Evolutionary conservation across 768 basidiomycete genomes (phyloP), one percentile per base, ranked within the genome.

Genomic region (Phylloporus scabripes): DNA sequence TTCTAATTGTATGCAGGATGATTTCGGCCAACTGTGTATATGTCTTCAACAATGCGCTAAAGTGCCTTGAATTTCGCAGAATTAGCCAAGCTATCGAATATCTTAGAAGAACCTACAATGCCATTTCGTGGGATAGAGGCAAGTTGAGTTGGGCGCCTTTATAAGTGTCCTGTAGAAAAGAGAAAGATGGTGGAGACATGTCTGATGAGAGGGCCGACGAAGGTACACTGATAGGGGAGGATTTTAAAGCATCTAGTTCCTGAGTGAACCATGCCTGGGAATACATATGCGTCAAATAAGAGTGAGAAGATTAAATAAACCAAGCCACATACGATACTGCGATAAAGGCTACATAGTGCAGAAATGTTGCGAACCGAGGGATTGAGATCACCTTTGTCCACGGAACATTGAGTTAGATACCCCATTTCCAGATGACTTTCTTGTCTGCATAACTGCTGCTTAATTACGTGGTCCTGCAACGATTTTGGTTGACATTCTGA

Each of bases 11-110:
- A 62, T 87, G 85, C 36, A 97, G 72, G 42, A 96, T 84, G 49
- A 94, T 78, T 59, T 87, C 83, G 8, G 89, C 85, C 7, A 98
- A 75, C 57, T 95, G 92, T 33, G 87, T 84, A 59, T 92, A 97
- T 2, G 93, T 95, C 69, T 86, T 83, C 36, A 94, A 72, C 39
- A 98, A 74, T 0, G 92, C 89, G 63, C 94, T 86, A 69, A 92
- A 96, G 26, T 92, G 92, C 52, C 95, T 48, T 95, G 55, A 37
- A 20, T 23, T 51, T 32, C 38, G n/a, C 41, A 21, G 11, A 57
- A 45, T 63, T 24, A 49, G 29, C 31, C 21, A 36, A 39, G 32
- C 14, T 49, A 18, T 10, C 20, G 20, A 14, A 7, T 42, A 5
- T 17, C 40, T 33, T n/a, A 7, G 7, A 45, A 46, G 12, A 42